Percentiles rank a stretch among this genome's conserved stretches.
Evolutionary conservation across 1,284 basidiomycete genomes (phyloP).

Genomic region (Sanghuangporus baumii): DNA sequence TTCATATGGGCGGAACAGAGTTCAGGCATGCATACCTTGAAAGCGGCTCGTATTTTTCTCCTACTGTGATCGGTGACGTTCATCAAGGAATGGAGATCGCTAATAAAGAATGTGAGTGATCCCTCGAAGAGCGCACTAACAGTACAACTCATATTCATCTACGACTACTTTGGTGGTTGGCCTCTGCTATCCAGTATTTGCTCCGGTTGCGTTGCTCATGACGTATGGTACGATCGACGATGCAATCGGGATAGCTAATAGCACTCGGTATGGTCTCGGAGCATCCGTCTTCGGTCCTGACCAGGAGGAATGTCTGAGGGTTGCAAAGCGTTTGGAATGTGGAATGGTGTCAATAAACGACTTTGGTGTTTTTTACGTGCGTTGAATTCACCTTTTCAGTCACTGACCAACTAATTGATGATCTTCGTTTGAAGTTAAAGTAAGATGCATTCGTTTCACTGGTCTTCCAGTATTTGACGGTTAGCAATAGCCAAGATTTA

Average conservation of each 20-base stretch:
- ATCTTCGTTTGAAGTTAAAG: slow-evolving; percentile 48
- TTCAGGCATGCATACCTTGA: slow-evolving; percentile 62
- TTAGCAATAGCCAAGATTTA: slow-evolving; percentile 71
- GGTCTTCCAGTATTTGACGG: slow-evolving; percentile 9
- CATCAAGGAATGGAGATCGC: slow-evolving; percentile 72
- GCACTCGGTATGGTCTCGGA: slow-evolving; percentile 86
- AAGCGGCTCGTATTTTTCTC: slow-evolving; percentile 76
- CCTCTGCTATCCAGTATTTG: slow-evolving; percentile 60
- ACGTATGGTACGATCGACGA: slow-evolving; percentile 77
- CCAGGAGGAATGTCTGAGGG: slow-evolving; percentile 65
- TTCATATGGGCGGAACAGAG: slow-evolving; percentile 62
- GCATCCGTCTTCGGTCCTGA: slow-evolving; percentile 91
- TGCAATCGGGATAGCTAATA: slow-evolving; percentile 82
- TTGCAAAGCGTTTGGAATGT: slow-evolving; percentile 78
- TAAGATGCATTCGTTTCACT: slow-evolving; percentile 30
- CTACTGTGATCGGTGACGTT: slow-evolving; percentile 84
- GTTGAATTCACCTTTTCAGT: slow-evolving; percentile 26
- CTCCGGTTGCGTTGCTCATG: slow-evolving; percentile 82
- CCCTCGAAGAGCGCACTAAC: not conserved
- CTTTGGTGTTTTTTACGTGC: slow-evolving; percentile 87
- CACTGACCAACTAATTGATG: not conserved
- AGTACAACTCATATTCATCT: slow-evolving; percentile 13
- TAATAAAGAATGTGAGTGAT: slow-evolving; percentile 65
- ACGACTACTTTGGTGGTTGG: slow-evolving; percentile 8
- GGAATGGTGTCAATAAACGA: slow-evolving; percentile 98